Evolutionary conservation across 2,329 filamentous ascomycete species (phyloP), one percentile per base, ranked within the genome.

Genomic region (Neoscytalidium dimidiatum): DNA sequence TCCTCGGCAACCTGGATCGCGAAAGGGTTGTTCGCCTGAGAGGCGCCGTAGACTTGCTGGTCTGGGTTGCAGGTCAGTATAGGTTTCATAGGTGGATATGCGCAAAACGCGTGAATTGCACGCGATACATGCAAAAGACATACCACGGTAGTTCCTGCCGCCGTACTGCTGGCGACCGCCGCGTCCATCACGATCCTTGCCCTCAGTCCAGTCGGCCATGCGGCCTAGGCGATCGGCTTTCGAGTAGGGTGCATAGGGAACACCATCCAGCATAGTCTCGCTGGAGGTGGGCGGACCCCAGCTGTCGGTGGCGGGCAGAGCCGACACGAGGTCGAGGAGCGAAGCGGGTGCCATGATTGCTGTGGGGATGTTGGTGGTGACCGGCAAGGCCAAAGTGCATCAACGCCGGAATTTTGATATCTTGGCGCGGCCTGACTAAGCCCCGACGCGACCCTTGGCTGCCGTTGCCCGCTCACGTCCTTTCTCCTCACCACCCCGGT

Each of bases 121-220:
- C n/a, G 49, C 23, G 23, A 4, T 21, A 17, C 5, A n/a, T 8
- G n/a, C 3, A 9, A 19, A 9, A 3, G n/a, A 52, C 57, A 62
- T 49, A 96, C 94, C 94, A 88, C 95, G 90, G 81, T 91, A 97
- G 80, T 94, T 95, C 72, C 94, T 87, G 80, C 94, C 93, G 56
- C 76, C 73, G 80, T 96, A 98, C 77, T 95, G 92, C 79, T 91
- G 89, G 77, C 94, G 85, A 68, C 92, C 92, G 71, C 91, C 90
- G 74, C 93, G 84, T 26, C 62, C 62, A 67, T 95, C 92, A 64
- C 83, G 76, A 71, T 88, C 86, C 82, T 97, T 97, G 78, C 91
- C 89, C 77, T 97, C 95, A 53, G 94, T 96, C 95, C 95, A 99
- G 84, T 99, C 95, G 67, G 95, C 95, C 94, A 99, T 98, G 79